Evolutionary conservation across 306 rosid genomes (phyloP).

Genomic region (Acacia acuminata): DNA sequence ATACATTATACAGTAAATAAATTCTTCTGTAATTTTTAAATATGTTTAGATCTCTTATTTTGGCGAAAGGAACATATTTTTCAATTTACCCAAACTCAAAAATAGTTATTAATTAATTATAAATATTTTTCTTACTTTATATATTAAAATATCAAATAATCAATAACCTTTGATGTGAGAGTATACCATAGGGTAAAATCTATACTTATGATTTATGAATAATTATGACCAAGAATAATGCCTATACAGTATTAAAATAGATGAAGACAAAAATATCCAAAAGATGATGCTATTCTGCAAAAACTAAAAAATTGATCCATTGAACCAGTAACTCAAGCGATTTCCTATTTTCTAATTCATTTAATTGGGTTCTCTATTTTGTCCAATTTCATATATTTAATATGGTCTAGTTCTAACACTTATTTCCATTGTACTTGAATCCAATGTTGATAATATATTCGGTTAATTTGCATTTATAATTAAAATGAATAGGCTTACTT

Average conservation of each 20-base stretch:
- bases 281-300: not conserved
- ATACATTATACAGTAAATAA: not conserved
- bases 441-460: not conserved
- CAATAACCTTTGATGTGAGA: not conserved
- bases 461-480: not conserved
- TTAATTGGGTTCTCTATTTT: not conserved
- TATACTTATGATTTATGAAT: not conserved
- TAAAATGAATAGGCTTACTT: slow-evolving; percentile 45
- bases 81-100: not conserved
- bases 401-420: not conserved
- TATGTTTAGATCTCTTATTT: not conserved
- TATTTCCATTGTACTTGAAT: not conserved
- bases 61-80: not conserved
- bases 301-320: not conserved
- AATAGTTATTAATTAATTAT: no score
- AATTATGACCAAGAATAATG: not conserved
- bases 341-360: not conserved
- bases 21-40: not conserved
- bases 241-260: not conserved
- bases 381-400: not conserved
- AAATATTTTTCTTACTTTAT: not conserved
- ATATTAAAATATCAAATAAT: not conserved
- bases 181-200: not conserved
- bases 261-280: not conserved
- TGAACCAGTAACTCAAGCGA: not conserved